phyloP scores from a whole-genome alignment of 192 early-diverging fungal species.

The Coemansia sp. region DNA sequence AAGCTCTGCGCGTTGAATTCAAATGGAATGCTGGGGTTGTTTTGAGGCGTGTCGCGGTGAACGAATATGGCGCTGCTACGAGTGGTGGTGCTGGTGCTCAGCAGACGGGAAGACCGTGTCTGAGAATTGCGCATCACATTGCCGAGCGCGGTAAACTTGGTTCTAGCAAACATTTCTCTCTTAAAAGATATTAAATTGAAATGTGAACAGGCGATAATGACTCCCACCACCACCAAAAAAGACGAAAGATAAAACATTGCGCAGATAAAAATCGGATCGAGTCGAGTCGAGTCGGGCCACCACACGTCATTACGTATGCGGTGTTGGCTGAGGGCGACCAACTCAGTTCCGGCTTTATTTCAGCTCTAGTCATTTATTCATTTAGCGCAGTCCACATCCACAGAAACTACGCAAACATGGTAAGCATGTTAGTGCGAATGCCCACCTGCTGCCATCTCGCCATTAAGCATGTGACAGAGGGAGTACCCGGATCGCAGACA shows the following conservation, averaged over 20 bases:
- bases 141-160: slow-evolving; percentile 1
- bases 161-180: slow-evolving; percentile 34
- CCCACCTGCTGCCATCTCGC: no score
- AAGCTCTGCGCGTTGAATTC: slow-evolving; percentile 80
- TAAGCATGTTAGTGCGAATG: neutral
- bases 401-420: slow-evolving; percentile 11
- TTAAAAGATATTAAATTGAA: neutral
- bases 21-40: slow-evolving; percentile 81
- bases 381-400: neutral
- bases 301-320: no score
- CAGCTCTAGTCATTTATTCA: neutral
- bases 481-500: no score
- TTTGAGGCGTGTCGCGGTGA: slow-evolving; percentile 77
- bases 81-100: slow-evolving; percentile 14
- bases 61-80: slow-evolving; percentile 51
- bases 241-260: no score
- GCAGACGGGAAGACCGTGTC: slow-evolving; percentile 8
- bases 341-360: no score
- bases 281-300: no score
- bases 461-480: no score
- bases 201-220: neutral
- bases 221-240: no score
- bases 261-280: no score
- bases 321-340: no score
- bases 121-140: slow-evolving; percentile 4